Evolutionary conservation across 805 yeast genomes (phyloP).

Genomic region (Citeromyces matritensis): DNA sequence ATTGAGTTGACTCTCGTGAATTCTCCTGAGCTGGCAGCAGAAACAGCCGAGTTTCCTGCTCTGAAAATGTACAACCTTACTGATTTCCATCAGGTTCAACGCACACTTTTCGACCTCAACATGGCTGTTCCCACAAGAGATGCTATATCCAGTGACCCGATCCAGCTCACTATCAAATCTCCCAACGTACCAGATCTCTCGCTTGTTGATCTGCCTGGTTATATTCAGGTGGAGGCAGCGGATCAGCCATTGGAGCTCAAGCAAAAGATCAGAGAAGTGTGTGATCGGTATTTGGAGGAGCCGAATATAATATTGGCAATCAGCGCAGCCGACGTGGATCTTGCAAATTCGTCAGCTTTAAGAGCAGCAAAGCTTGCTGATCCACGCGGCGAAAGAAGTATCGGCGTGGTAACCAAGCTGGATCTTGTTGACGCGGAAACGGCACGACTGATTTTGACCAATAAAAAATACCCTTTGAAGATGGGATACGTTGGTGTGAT

Average conservation of each 20-base stretch:
- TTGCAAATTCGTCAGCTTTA: conserved; percentile 91
- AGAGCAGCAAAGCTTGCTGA: conserved; percentile 82
- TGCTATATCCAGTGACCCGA: conserved; percentile 87
- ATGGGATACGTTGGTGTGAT: conserved; percentile 99
- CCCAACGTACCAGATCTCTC: conserved; percentile 88
- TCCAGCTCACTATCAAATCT: conserved; percentile 80
- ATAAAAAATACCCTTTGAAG: conserved; percentile 74
- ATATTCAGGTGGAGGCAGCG: conserved; percentile 91
- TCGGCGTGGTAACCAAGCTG: conserved; percentile 90
- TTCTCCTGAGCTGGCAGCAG: conserved; percentile 65
- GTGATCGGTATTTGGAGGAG: conserved; percentile 73
- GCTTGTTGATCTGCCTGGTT: conserved; percentile 92
- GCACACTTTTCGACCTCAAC: conserved; percentile 74
- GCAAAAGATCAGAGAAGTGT: conserved; percentile 59
- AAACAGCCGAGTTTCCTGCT: conserved; percentile 88
- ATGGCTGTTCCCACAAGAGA: conserved; percentile 82
- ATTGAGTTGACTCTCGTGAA: conserved; percentile 88
- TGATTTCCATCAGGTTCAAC: conserved; percentile 81
- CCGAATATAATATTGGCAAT: conserved; percentile 95
- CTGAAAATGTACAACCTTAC: conserved; percentile 68
- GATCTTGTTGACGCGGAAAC: conserved; percentile 72
- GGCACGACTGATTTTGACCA: conserved; percentile 56
- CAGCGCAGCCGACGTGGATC: conserved; percentile 94
- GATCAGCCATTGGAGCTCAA: conserved; percentile 87
- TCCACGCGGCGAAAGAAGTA: conserved; percentile 89